phyloP scores from a whole-genome alignment of 2,329 filamentous ascomycete genomes.

The Calonectria fujianensis region DNA sequence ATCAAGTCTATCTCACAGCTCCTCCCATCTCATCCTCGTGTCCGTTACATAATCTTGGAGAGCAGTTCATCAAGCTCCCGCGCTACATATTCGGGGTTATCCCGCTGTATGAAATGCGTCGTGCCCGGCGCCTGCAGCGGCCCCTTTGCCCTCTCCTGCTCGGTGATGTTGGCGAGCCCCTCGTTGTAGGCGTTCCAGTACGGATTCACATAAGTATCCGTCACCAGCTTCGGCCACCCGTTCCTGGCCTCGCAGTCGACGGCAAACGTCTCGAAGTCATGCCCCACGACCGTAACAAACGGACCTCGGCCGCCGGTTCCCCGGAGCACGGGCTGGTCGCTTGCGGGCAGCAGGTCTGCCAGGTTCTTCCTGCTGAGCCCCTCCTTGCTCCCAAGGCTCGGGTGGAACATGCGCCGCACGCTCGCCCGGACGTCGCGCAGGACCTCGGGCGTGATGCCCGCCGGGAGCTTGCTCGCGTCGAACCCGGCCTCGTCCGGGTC shows the following conservation, averaged over 20 bases:
- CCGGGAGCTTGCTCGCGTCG: constrained; percentile 55
- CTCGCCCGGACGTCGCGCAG: constrained; percentile 40
- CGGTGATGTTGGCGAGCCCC: constrained; percentile 67
- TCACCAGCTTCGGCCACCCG: constrained; percentile 54
- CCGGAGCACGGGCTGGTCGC: constrained; percentile 41
- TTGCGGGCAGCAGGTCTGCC: constrained; percentile 42
- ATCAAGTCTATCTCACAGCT: too few relatives aligned
- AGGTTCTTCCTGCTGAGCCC: constrained; percentile 49
- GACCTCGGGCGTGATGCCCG: constrained; percentile 35
- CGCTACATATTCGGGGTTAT: constrained; percentile 69
- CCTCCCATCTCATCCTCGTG: not conserved
- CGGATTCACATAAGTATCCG: constrained; percentile 71
- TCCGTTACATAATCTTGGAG: constrained; percentile 4
- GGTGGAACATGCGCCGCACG: constrained; percentile 47
- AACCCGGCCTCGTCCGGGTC: constrained; percentile 71
- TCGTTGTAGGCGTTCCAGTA: constrained; percentile 73
- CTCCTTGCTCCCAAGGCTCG: constrained; percentile 46
- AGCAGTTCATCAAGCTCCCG: constrained; percentile 38
- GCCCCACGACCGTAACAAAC: constrained; percentile 50
- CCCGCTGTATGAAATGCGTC: constrained; percentile 67
- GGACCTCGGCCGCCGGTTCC: constrained; percentile 1
- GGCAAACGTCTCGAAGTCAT: constrained; percentile 50
- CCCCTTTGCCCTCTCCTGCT: constrained; percentile 59
- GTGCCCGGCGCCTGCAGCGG: constrained; percentile 44
- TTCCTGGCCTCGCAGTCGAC: constrained; percentile 27